Evolutionary conservation across 83 land plant genomes (phyloP).

Genomic region (Thuja plicata): DNA sequence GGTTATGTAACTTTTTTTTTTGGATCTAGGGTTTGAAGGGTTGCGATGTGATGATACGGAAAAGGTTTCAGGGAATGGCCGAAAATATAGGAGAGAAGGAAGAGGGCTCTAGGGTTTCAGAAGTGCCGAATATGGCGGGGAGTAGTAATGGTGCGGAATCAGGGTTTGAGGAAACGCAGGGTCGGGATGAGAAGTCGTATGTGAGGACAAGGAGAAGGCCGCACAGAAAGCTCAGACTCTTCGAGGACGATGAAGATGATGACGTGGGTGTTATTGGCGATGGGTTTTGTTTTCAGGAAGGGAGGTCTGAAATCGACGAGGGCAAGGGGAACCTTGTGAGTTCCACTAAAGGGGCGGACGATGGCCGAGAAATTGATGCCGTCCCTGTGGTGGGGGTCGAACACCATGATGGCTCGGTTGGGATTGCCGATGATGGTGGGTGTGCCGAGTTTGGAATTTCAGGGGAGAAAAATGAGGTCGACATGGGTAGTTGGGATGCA

Average conservation of each 20-base stretch:
- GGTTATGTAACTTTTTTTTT: not conserved
- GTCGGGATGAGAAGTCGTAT: not conserved
- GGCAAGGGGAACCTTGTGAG: not conserved
- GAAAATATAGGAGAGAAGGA: not conserved
- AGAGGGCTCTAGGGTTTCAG: not conserved
- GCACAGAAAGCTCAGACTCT: not conserved
- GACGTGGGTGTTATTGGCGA: not conserved
- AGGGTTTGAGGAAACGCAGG: not conserved
- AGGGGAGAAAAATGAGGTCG: not conserved
- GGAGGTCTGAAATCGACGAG: not conserved
- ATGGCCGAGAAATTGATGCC: not conserved
- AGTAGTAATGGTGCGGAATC: not conserved
- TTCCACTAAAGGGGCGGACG: not conserved
- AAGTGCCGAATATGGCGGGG: not conserved
- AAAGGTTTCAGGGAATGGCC: constrained; percentile 7
- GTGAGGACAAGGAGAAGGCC: constrained; percentile 5
- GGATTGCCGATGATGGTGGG: not conserved
- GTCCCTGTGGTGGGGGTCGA: not conserved
- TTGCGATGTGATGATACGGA: constrained; percentile 5
- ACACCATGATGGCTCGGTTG: not conserved
- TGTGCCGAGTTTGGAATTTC: not conserved
- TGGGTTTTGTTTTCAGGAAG: not conserved
- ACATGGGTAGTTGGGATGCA: not conserved
- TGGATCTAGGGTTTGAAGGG: not conserved
- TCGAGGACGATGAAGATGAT: not conserved